Evolutionary conservation across 1,139 yeast species (phyloP), one percentile per base, ranked within the genome.

Genomic region (Hansenula anomala): DNA sequence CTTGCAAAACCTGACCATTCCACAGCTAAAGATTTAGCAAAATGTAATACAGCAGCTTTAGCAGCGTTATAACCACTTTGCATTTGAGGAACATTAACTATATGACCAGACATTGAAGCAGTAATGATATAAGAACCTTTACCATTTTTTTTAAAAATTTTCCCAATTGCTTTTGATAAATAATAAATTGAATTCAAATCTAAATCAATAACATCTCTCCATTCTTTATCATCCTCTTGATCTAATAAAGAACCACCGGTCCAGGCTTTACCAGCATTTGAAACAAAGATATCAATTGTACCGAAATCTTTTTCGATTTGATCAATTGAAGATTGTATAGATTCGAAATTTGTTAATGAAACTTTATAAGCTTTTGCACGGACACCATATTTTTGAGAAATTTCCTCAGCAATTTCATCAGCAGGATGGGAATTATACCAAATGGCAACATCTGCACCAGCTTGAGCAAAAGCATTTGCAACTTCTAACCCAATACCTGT

Each of bases 181-280:
- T 81, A 83, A 67, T 80, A 86, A 24, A 81, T 86, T 20, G 92
- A 90, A 54, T 79, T 80, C 48, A 86, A 66, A 55, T 85, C 90
- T 47, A 81, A 69, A 59, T 83, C 78, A 46, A 86, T 68, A 41
- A 86, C 79, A 55, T 73, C 75, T 48, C 78, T 66, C 89, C 89
- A 85, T 49, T 69, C 75, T 34, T 66, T 67, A 60, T 78, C 69
- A 54, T 75, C 75, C 45, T 69, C 67, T 32, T 70, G 75, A 40
- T 84, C 87, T 44, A 84, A 66, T 51, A 79, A 59, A 29, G 80
- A 71, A 19, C 95, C 96, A 20, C 78, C 75, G 28, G 80, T 73
- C 95, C 95, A 88, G 23, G 94, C 86, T 32, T 86, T 78, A 45
- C 96, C 96, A 19, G 96, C 96, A 60, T 88, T 88, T 55, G 95